Evolutionary conservation across 2,329 filamentous ascomycete species (phyloP), one percentile per base, ranked within the genome.

Genomic region (Geosmithia flava): DNA sequence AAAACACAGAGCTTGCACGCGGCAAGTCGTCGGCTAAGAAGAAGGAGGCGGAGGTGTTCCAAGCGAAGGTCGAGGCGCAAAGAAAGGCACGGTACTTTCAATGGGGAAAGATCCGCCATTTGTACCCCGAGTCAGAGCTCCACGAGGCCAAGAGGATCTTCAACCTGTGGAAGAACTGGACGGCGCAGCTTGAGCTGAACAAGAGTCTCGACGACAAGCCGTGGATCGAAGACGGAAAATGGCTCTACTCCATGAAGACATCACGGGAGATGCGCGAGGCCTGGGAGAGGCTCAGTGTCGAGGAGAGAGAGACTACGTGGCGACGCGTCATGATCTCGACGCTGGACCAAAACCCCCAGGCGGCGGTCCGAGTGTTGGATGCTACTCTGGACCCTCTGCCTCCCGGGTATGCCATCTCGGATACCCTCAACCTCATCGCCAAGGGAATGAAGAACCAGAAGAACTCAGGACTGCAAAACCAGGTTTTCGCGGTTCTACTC

Each of bases 401-500:
- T 1, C 64, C 63, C 0, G 62, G 62, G 1, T 71, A 68, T 47
- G 63, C 64, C 8, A 59, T 65, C 8, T 56, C 61, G 4, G 68
- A 71, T 47, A 57, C 57, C 1, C 48, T 70, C 2, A 50, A 59
- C 15, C 62, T 63, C 46, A 52, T 65, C 16, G 58, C 58, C 13
- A 54, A 53, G 37, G 20, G 11, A 20, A 17, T 4, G 5, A 20
- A 41, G 33, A 37, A 37, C 15, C 33, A 13, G 33, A 37, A 37
- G 33, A 13, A 37, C 6, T 11, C 11, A 13, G 45, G 19, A 8
- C 1, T 37, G 8, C 19, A n/a, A 7, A 7, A 41, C 45, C 37
- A 44, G 42, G 42, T 30, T 13, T 46, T 37, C 16, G 20, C 30
- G 15, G 20, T 49, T n/a, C 5, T 49, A 10, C 39, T 44, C 17